Evolutionary conservation across 176 grass and related monocot species (phyloP).

Genomic region (Chrysopogon serrulatus): DNA sequence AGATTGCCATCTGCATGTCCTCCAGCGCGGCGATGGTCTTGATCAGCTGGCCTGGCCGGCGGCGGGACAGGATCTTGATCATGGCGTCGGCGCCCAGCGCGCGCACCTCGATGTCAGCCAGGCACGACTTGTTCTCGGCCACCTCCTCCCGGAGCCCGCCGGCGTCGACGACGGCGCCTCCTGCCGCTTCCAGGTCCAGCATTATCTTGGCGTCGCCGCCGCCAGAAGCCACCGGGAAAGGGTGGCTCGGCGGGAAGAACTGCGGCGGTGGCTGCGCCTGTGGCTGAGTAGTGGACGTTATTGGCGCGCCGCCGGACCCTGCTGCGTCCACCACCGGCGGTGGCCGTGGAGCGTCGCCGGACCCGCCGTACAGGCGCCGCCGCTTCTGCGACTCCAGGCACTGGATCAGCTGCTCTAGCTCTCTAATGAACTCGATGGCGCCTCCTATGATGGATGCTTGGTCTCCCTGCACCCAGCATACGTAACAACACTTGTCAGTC

Average conservation of each 20-base stretch:
- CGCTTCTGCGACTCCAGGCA: constrained; percentile 96
- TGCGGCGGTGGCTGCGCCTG: constrained; percentile 12
- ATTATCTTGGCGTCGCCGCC: constrained; percentile 29
- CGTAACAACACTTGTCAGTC: too few relatives aligned
- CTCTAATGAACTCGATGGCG: constrained; percentile 92
- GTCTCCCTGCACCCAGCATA: constrained; percentile 57
- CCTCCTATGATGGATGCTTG: constrained; percentile 94
- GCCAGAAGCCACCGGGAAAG: constrained; percentile 32
- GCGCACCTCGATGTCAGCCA: constrained; percentile 88
- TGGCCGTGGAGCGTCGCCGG: constrained; percentile 41
- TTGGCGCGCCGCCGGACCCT: not conserved
- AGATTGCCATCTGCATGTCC: constrained; percentile 83
- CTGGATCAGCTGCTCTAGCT: constrained; percentile 91
- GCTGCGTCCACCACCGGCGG: constrained; percentile 32
- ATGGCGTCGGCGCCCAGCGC: constrained; percentile 72
- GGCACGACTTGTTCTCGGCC: constrained; percentile 91
- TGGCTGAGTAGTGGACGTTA: not conserved
- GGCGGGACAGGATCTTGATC: constrained; percentile 86
- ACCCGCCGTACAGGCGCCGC: constrained; percentile 49
- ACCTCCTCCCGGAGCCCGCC: constrained; percentile 56
- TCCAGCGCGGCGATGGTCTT: constrained; percentile 82
- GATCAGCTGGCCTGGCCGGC: constrained; percentile 78
- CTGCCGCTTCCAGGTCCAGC: constrained; percentile 52
- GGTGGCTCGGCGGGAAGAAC: constrained; percentile 40
- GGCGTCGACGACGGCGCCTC: not conserved